Base-by-base conservation (phyloP, 805 yeast genomes). In the Saccharomycopsis capsularis region DNA sequence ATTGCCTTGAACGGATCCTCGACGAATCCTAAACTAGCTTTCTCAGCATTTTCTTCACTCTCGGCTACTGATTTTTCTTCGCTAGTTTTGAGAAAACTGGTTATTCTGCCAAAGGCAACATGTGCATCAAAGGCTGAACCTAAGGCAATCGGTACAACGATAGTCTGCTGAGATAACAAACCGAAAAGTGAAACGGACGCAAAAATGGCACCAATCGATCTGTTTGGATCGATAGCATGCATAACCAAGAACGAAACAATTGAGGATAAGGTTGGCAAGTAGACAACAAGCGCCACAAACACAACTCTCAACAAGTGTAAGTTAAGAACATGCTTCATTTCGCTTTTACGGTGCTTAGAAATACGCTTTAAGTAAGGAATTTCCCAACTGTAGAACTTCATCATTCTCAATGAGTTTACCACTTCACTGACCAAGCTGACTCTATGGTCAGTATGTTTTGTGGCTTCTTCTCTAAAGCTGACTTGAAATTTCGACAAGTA, bases 361-460 rank as follows among this genome's bases (percentile, higher is more conserved):
- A 86, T 74, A 41, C 74, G 62, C 11, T 70, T 62, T 47, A 71
- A 69, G 62, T 85, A 87, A 1, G 95, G 86, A 23, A 70, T 72
- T 65, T 88, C 95, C 95, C 95, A 87, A 1, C 91, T 82, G 61
- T 87, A 87, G 62, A 74, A 85, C 67, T 87, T 87, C 65, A 87
- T 83, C 62, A 82, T 74, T 56, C 78, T 81, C 66, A 82, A 73
- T 57, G 78, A 75, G 54, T 71, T 73, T 52, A 82, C 64, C 29
- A 80, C 74, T 60, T 82, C 89, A 58, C 81, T 78, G 60, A 81
- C 73, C 55, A 70, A 68, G 43, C 71, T 65, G 23, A 85, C 81
- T 59, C 95, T 74, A 22, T 66, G 57, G 64, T 85, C 93, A 18
- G 89, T 85, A 56, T 64, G 74, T 18, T 68, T 65, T 52, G 77